Percentiles rank a stretch among this genome's conserved stretches.
Evolutionary conservation across 2,329 filamentous ascomycete species (phyloP).

Genomic region (Uncinocarpus reesii): DNA sequence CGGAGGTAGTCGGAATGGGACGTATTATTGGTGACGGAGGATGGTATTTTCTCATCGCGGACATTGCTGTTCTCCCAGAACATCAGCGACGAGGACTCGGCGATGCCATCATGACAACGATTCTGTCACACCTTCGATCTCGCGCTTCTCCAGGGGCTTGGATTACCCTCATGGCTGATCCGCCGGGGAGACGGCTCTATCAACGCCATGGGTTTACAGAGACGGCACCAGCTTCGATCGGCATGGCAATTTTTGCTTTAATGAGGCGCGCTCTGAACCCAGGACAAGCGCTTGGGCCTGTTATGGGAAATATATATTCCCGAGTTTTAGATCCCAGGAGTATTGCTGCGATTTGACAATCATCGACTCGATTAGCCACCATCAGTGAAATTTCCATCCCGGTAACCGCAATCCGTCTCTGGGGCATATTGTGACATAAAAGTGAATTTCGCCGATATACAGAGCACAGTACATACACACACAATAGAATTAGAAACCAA

Average conservation of each 20-base stretch:
- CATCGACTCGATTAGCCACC: too few relatives aligned
- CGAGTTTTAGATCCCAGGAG: too few relatives aligned
- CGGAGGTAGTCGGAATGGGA: slow-evolving; percentile 39
- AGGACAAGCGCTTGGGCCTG: background rate
- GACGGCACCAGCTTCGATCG: slow-evolving; percentile 26
- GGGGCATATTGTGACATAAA: too few relatives aligned
- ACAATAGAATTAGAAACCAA: too few relatives aligned
- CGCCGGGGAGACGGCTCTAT: slow-evolving; percentile 38
- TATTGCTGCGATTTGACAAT: too few relatives aligned
- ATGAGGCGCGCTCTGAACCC: background rate
- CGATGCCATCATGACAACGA: slow-evolving; percentile 35
- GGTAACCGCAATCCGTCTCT: too few relatives aligned
- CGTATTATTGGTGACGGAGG: slow-evolving; percentile 44
- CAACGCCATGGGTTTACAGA: slow-evolving; percentile 40
- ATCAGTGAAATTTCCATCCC: too few relatives aligned
- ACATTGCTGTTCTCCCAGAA: slow-evolving; percentile 42
- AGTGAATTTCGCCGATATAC: too few relatives aligned
- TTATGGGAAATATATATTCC: background rate
- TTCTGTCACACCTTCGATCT: slow-evolving; percentile 35
- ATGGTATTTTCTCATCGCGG: slow-evolving; percentile 44
- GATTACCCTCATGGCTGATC: slow-evolving; percentile 41
- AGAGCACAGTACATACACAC: too few relatives aligned
- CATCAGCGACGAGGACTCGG: slow-evolving; percentile 43
- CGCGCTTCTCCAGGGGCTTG: slow-evolving; percentile 33
- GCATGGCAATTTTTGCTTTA: slow-evolving; percentile 28